Base-by-base conservation (phyloP, 305 asterid genomes). In the Fraxinus nigra region DNA sequence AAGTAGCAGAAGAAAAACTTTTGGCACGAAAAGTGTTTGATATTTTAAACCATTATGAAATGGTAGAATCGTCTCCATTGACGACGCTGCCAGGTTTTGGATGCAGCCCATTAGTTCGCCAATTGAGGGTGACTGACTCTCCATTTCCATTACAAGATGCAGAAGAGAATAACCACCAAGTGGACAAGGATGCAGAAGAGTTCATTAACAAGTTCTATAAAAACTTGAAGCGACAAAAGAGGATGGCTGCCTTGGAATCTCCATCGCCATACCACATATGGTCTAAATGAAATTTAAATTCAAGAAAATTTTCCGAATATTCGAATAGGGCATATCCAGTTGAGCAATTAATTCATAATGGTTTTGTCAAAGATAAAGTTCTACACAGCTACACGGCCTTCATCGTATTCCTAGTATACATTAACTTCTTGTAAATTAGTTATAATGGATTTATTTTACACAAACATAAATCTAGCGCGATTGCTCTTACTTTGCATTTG, bases 141-240 rank as follows among this genome's bases (percentile, higher is more conserved):
- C 87, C 89, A 28, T 82, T 72, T 40, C 38, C 87, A 56, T 1
- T 34, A 1, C 30, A 76, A 2, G 88, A 76, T 3, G 65, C n/a
- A 61, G 82, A 16, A 38, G 76, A 37, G 48, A 73, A 30, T 74
- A 34, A 46, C 20, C 38, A 61, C 35, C 85, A 85, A 81, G 90
- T 89, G 75, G 92, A 89, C 51, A 82, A 63, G 74, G 92, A 87
- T 56, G 87, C 88, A 0, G 92, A 89, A 30, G 90, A 87, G 83
- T 89, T 89, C 13, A 89, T 89, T 13, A 54, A 72, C 0, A 87
- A 79, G 75, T 89, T 87, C 18, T 89, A 89, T 14, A 84, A 76
- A 70, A 87, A 87, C 59, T 78, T 89, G 86, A 87, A 75, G 86
- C 85, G 76, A 54, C 89, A 89, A 7, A 87, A 33, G 84, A 83